Conservation (phyloP, 257 asterid genomes). For the Haberlea rhodopensis region DNA sequence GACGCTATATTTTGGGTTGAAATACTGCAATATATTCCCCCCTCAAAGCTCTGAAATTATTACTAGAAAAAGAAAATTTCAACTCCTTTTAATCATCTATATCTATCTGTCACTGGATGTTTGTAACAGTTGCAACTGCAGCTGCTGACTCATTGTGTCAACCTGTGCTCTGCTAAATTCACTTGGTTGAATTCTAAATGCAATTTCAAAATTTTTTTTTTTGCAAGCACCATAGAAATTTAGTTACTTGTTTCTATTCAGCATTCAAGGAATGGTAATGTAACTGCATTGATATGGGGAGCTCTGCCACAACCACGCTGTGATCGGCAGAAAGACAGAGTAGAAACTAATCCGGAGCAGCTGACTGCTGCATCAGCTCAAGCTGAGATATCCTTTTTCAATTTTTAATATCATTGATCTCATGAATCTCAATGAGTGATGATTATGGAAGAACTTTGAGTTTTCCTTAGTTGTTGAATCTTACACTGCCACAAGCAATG, state of each 20-base stretch:
- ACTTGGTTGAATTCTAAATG: not conserved
- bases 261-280: conserved; percentile 69
- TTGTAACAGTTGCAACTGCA: not conserved
- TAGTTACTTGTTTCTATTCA: conserved; percentile 34
- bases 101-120: not conserved
- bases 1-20: not conserved
- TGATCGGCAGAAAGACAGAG: conserved; percentile 93
- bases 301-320: conserved; percentile 98
- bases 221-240: not conserved
- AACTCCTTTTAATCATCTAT: not conserved
- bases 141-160: not conserved
- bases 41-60: not conserved
- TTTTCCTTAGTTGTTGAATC: not conserved
- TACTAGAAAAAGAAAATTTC: not conserved
- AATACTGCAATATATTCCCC: not conserved
- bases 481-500: not conserved
- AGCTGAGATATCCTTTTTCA: conserved; percentile 90
- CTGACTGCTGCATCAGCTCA: conserved; percentile 94
- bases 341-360: conserved; percentile 99
- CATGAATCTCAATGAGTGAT: conserved; percentile 1
- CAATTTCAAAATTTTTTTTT: not conserved
- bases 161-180: not conserved
- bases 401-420: conserved; percentile 19
- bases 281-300: conserved; percentile 89
- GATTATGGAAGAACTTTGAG: not conserved